Percentiles rank a stretch among this genome's conserved stretches.
phyloP scores from a whole-genome alignment of 2,329 filamentous ascomycete species.

The Aspergillus luchuensis region DNA sequence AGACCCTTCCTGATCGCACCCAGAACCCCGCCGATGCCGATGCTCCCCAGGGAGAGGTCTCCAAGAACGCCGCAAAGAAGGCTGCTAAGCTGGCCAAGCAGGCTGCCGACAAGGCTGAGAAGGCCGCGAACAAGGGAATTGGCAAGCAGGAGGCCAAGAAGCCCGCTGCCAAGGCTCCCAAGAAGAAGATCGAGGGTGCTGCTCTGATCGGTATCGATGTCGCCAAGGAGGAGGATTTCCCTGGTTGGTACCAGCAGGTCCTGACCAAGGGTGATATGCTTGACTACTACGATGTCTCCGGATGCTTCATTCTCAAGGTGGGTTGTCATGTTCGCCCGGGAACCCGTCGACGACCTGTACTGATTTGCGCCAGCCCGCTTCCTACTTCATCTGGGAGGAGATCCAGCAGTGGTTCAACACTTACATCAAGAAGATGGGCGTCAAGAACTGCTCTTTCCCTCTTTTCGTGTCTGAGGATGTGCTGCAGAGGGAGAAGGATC shows the following conservation, averaged over 20 bases:
- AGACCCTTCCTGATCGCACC: conserved; percentile 44
- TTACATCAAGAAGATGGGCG: conserved; percentile 85
- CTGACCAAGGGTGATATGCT: conserved; percentile 97
- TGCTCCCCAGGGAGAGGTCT: conserved; percentile 36
- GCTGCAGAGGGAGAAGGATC: conserved; percentile 82
- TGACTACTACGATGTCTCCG: conserved; percentile 97
- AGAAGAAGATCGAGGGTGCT: conserved; percentile 61
- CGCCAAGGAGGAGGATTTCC: conserved; percentile 81
- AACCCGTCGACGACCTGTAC: neutral
- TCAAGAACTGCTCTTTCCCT: conserved; percentile 95
- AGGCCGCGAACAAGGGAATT: conserved; percentile 47
- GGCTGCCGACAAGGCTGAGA: conserved; percentile 41
- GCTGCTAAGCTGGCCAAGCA: conserved; percentile 26
- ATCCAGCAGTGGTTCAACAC: conserved; percentile 61
- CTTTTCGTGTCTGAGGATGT: conserved; percentile 94
- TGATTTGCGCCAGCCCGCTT: conserved; percentile 54
- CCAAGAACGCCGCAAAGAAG: conserved; percentile 34
- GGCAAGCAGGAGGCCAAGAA: conserved; percentile 51
- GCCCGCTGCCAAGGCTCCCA: conserved; percentile 43
- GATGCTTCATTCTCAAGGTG: conserved; percentile 89
- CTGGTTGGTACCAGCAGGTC: conserved; percentile 96
- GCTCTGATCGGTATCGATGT: conserved; percentile 84
- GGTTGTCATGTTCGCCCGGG: conserved; percentile 1
- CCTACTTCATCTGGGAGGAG: conserved; percentile 68
- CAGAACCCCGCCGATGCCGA: conserved; percentile 42